Evolutionary conservation across 345 rosid species (phyloP).

Genomic region (Nasturtium officinale): DNA sequence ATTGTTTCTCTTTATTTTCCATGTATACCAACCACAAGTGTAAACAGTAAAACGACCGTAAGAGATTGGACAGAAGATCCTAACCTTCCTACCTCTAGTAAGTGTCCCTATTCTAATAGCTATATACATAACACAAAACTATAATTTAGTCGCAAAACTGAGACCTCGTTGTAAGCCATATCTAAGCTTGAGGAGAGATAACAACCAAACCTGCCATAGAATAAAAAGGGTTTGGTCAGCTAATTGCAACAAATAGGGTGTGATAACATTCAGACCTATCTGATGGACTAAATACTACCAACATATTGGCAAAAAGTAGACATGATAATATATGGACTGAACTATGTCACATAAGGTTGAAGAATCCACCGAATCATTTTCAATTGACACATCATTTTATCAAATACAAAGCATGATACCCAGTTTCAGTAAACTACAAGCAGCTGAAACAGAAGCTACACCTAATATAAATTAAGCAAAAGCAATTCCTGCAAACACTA

Average conservation of each 20-base stretch:
- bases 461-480: background rate
- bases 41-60: constrained; percentile 1
- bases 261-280: too few species aligned
- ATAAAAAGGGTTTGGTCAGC: constrained; percentile 16
- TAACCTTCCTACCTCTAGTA: constrained; percentile 44
- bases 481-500: background rate
- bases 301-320: background rate
- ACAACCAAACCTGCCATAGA: constrained; percentile 39
- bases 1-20: background rate
- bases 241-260: too few species aligned
- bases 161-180: constrained; percentile 27
- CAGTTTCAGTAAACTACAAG: background rate
- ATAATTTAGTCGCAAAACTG: constrained; percentile 1
- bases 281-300: background rate
- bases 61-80: constrained; percentile 8
- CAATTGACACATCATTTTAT: background rate
- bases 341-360: background rate
- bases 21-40: constrained; percentile 21
- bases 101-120: constrained; percentile 43
- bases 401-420: background rate
- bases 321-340: background rate
- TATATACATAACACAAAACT: constrained; percentile 34
- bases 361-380: constrained; percentile 7
- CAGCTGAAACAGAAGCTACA: background rate
- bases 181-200: constrained; percentile 17